Evolutionary conservation across 495 filamentous ascomycete species (phyloP), one percentile per base, ranked within the genome.

Genomic region (Neurospora sp.): DNA sequence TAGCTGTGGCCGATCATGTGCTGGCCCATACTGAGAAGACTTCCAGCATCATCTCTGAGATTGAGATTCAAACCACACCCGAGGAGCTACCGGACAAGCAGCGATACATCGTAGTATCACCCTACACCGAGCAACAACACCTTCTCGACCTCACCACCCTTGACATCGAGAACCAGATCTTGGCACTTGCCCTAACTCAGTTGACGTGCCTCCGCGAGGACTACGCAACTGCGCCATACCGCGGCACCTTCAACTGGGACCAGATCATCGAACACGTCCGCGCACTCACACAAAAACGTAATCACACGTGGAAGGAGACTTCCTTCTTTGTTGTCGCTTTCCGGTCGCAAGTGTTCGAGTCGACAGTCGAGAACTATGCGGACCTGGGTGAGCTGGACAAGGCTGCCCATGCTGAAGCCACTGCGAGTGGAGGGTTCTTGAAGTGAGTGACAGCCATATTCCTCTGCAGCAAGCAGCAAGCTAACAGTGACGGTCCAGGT

Each of bases 301-400:
- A 83, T n/a, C 85, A 89, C 72, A 69, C 74, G 1, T 96, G 92
- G 91, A 88, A 84, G 69, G 82, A 84, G 46, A 86, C 85, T 69
- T 83, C 84, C 40, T 97, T 94, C 84, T 97, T 94, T 75, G 84
- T 96, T 48, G 93, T 97, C 22, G 90, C 89, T 9, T 97, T 97
- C 81, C 87, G 93, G 2, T 96, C 92, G 0, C 86, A 81, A 71
- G 87, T 96, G 20, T 85, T 86, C 7, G 85, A 86, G 2, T 87
- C 84, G 10, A 90, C 88, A 0, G 87, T 92, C 74, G 53, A 66
- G 2, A 35, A 66, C 14, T 85, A 86, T 70, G 85, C 86, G 6
- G 83, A 89, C 40, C 83, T 97, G 16, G 87, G 88, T 69, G 83
- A 82, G 20, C 81, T 97, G 72, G 94, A 97, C 79, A 87, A 87